Percentiles rank a stretch among this genome's conserved stretches.
These are phyloP conservation scores for Pseudogymnoascus sp. DNA, from an alignment of 2,329 filamentous ascomycete genomes.

Conservation along the genomic window DNA sequence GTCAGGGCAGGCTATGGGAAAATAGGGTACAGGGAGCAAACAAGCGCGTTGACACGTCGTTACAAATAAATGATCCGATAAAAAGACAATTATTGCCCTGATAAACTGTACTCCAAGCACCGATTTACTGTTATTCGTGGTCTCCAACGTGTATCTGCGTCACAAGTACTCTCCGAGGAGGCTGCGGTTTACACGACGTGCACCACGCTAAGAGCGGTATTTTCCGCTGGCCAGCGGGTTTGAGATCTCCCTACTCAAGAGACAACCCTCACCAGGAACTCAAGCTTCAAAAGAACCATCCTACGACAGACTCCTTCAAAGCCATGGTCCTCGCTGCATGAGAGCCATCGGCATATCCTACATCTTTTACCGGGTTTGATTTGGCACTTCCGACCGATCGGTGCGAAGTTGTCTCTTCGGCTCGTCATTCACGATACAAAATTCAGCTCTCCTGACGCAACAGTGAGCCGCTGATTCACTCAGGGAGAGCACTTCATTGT, in stretches of 20 bases:
- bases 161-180: background rate
- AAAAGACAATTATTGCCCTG: background rate
- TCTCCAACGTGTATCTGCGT: background rate
- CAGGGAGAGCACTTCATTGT: background rate
- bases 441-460: slow-evolving; percentile 7
- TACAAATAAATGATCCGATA: background rate
- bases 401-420: background rate
- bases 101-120: background rate
- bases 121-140: background rate
- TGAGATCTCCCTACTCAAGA: slow-evolving; percentile 10
- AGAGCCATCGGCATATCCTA: background rate
- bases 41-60: background rate
- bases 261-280: slow-evolving; percentile 6
- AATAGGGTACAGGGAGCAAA: background rate
- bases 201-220: slow-evolving; percentile 9
- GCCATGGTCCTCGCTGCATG: slow-evolving; percentile 7
- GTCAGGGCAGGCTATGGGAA: slow-evolving; percentile 4
- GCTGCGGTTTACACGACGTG: background rate
- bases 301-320: background rate
- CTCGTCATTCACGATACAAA: slow-evolving; percentile 6
- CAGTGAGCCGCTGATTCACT: slow-evolving; percentile 2
- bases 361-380: slow-evolving; percentile 7
- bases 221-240: slow-evolving; percentile 9
- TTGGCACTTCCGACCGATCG: background rate
- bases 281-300: slow-evolving; percentile 9